These are phyloP conservation scores for Tulasnella sp. DNA, from an alignment of 768 basidiomycete genomes.

Conservation along the genomic window DNA sequence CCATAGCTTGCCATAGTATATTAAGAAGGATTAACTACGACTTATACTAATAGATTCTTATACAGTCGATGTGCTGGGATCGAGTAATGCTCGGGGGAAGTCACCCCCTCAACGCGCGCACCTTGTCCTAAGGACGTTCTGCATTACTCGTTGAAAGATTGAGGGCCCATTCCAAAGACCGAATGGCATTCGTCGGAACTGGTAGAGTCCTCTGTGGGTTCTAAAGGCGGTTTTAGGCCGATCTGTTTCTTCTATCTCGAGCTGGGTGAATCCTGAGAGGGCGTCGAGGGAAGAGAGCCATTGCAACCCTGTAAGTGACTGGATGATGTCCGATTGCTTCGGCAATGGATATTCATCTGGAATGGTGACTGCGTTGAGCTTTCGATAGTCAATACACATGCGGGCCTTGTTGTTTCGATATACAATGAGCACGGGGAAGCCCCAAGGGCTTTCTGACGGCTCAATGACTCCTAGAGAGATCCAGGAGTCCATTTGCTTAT, in stretches of 20 bases:
- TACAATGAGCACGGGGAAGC: constrained; percentile 24
- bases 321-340: constrained; percentile 20
- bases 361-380: constrained; percentile 20
- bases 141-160: constrained; percentile 35
- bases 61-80: no score
- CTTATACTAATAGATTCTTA: no score
- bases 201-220: constrained; percentile 30
- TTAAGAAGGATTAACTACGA: no score
- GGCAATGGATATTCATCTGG: constrained; percentile 6
- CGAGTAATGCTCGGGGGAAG: no score
- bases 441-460: constrained; percentile 31
- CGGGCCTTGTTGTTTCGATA: constrained; percentile 30
- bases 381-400: constrained; percentile 28
- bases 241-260: constrained; percentile 23
- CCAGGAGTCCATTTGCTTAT: constrained; percentile 26
- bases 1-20: no score
- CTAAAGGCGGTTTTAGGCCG: constrained; percentile 30
- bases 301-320: constrained; percentile 25
- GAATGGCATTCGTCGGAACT: constrained; percentile 35
- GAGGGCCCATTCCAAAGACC: constrained; percentile 28
- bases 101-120: no score
- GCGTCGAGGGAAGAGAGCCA: constrained; percentile 29
- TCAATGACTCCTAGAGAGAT: constrained; percentile 30
- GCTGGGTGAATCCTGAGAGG: constrained; percentile 32
- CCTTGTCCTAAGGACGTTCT: no score